Conservation (phyloP, 2,329 filamentous ascomycete species). For the Colletotrichum truncatum region DNA sequence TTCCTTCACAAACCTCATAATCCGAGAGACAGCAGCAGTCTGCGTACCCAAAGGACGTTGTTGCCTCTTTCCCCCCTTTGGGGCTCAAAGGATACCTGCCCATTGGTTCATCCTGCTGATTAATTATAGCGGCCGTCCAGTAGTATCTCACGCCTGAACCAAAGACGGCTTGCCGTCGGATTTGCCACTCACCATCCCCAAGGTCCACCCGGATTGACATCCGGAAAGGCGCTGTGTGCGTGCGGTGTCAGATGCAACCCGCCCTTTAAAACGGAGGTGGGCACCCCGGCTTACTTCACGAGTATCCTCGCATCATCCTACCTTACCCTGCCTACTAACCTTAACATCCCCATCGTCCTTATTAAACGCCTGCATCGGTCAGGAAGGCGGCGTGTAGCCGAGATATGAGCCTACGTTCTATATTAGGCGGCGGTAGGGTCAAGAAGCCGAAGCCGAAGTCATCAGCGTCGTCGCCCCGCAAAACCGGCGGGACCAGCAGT, state of each 20-base stretch:
- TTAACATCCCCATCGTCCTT: neutral
- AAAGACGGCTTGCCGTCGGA: neutral
- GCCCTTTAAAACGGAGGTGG: conserved; percentile 4
- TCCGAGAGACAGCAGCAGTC: too few relatives aligned
- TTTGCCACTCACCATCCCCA: conserved; percentile 9
- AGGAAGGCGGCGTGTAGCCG: conserved; percentile 5
- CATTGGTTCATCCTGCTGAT: neutral
- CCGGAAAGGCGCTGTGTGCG: conserved; percentile 18
- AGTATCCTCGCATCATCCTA: conserved; percentile 8
- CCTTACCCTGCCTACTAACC: neutral
- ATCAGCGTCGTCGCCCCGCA: conserved; percentile 37
- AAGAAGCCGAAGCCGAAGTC: conserved; percentile 38
- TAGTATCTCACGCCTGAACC: neutral
- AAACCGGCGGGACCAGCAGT: conserved; percentile 31
- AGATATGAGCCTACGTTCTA: conserved; percentile 43
- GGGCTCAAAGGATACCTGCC: neutral
- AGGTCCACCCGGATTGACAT: conserved; percentile 14
- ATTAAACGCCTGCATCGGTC: neutral
- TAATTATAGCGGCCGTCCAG: neutral
- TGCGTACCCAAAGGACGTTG: neutral
- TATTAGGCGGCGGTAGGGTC: conserved; percentile 48
- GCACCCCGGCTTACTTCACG: neutral
- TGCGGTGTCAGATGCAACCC: neutral
- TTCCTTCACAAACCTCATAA: neutral
- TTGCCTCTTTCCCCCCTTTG: neutral